A percentile compares a stretch with the other conserved stretches of the same genome.
Conservation (phyloP, 352 stramenopile genomes). For the Halophytophthora batemanensis region DNA sequence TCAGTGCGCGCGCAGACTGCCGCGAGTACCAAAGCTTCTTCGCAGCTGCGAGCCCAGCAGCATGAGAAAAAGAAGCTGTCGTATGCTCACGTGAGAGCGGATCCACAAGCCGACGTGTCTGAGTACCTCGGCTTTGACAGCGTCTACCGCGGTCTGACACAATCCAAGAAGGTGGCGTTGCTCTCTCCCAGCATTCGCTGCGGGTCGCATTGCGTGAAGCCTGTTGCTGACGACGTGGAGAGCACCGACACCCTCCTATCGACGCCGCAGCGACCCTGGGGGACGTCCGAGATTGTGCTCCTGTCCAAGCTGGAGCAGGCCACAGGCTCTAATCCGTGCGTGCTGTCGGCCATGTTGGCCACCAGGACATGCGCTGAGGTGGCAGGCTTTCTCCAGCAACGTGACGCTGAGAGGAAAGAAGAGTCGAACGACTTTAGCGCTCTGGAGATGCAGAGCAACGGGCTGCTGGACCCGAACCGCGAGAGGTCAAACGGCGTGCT, state of each 20-base stretch:
- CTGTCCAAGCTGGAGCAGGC: constrained; percentile 38
- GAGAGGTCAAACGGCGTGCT: constrained; percentile 33
- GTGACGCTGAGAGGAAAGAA: no score
- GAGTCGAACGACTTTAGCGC: no score
- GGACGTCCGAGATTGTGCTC: constrained; percentile 35
- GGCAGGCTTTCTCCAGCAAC: constrained; percentile 15
- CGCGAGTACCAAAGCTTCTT: constrained; percentile 53
- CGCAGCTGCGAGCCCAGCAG: constrained; percentile 26
- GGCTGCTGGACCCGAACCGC: constrained; percentile 13
- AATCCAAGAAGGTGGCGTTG: constrained; percentile 21
- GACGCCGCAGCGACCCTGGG: constrained; percentile 22
- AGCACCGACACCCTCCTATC: background rate
- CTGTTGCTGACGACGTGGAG: constrained; percentile 1
- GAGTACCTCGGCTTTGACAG: constrained; percentile 59
- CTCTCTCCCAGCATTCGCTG: constrained; percentile 26
- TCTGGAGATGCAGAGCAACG: constrained; percentile 15
- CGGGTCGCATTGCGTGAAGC: constrained; percentile 23
- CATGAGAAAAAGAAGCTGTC: constrained; percentile 28
- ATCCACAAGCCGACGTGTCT: constrained; percentile 30
- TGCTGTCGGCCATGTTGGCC: constrained; percentile 31
- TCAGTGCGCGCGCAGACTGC: constrained; percentile 48
- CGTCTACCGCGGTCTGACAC: constrained; percentile 43
- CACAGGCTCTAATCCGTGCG: constrained; percentile 40
- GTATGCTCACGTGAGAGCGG: constrained; percentile 26
- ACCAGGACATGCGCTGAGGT: constrained; percentile 49